phyloP scores from a whole-genome alignment of 2,329 filamentous ascomycete genomes.

The Huntiella abstrusa region DNA sequence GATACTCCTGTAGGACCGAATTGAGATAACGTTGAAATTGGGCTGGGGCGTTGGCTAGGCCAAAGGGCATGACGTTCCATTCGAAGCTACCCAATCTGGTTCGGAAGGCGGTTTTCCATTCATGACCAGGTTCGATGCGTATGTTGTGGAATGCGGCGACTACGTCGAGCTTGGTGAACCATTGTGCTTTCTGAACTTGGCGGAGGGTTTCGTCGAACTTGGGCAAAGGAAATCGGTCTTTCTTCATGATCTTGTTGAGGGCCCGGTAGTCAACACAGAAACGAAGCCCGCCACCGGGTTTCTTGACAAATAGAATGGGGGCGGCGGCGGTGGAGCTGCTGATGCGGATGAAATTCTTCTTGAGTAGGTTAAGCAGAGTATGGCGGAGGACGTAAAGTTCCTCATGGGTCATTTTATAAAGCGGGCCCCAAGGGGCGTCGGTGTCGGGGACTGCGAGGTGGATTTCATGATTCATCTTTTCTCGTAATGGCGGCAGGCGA shows the following conservation, averaged over 20 bases:
- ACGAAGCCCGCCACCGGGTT: neutral
- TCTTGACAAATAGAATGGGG: neutral
- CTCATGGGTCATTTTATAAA: too few species aligned
- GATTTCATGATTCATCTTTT: too few species aligned
- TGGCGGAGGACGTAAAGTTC: too few species aligned
- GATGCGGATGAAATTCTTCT: too few species aligned
- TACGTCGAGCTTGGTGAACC: neutral
- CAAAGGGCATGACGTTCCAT: neutral
- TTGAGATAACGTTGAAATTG: neutral
- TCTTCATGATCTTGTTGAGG: neutral
- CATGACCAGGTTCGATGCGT: neutral
- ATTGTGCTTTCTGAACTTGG: neutral
- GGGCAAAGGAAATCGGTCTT: neutral
- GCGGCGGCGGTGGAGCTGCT: neutral
- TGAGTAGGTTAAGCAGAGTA: too few species aligned
- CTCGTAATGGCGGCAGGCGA: too few species aligned
- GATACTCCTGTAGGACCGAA: neutral
- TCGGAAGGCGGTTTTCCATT: neutral
- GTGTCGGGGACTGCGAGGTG: too few species aligned
- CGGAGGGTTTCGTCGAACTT: neutral
- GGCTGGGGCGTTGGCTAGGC: neutral
- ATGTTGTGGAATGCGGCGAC: neutral
- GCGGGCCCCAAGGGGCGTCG: too few species aligned
- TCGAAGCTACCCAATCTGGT: neutral
- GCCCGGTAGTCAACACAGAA: neutral